Percentiles rank a stretch among this genome's conserved stretches.
Evolutionary conservation across 371 early-diverging fungal species (phyloP).

Genomic region (Mycotypha africana): DNA sequence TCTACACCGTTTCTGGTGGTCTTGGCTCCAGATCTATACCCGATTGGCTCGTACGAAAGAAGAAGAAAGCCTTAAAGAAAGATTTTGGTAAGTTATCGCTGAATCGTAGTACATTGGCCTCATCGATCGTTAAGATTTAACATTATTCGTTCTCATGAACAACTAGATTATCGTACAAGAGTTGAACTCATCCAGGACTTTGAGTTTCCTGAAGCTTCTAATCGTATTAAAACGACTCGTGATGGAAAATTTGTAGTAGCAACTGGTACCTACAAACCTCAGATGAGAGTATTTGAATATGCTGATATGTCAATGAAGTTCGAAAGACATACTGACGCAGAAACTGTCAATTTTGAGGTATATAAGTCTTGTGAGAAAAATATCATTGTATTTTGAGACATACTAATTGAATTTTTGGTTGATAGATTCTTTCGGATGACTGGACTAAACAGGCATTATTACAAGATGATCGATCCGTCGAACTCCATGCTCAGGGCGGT

Average conservation of each 20-base stretch:
- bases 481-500: slow-evolving; percentile 97
- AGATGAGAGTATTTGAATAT: slow-evolving; percentile 93
- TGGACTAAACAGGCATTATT: slow-evolving; percentile 96
- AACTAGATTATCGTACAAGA: slow-evolving; percentile 78
- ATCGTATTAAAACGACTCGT: slow-evolving; percentile 75
- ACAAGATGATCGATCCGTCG: slow-evolving; percentile 91
- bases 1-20: slow-evolving; percentile 89
- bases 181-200: slow-evolving; percentile 97
- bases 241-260: slow-evolving; percentile 90
- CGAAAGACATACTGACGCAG: slow-evolving; percentile 94
- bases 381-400: background rate
- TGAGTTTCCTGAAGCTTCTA: slow-evolving; percentile 96
- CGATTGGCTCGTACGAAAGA: slow-evolving; percentile 89
- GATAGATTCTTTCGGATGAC: slow-evolving; percentile 89
- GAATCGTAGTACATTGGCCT: background rate
- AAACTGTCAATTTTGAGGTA: slow-evolving; percentile 87
- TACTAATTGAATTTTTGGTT: background rate
- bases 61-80: slow-evolving; percentile 79
- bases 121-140: too few species aligned
- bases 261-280: slow-evolving; percentile 98
- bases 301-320: slow-evolving; percentile 94
- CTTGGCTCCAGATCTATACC: slow-evolving; percentile 82
- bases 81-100: slow-evolving; percentile 67
- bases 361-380: too few species aligned
- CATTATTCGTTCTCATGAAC: background rate